A percentile compares a stretch with the other conserved stretches of the same genome.
These are phyloP conservation scores for Ascocoryne sarcoides DNA, from an alignment of 2,329 filamentous ascomycete species.

Conservation along the genomic window DNA sequence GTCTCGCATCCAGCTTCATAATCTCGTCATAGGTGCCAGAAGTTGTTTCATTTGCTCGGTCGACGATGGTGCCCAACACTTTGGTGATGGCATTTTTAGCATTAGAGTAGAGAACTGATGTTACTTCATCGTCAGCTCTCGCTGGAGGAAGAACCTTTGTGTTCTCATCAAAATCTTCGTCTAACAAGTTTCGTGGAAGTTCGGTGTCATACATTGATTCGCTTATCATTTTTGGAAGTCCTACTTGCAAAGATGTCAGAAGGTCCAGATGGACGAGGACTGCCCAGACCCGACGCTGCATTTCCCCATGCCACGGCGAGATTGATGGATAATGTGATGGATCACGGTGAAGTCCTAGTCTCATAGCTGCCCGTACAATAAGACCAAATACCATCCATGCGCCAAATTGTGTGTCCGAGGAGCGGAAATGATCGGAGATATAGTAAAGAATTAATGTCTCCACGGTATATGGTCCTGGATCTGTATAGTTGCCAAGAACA, in stretches of 20 bases:
- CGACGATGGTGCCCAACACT: slow-evolving; percentile 43
- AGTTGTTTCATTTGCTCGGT: slow-evolving; percentile 40
- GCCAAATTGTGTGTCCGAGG: slow-evolving; percentile 42
- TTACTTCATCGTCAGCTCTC: slow-evolving; percentile 48
- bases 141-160: slow-evolving; percentile 45
- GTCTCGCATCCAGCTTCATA: slow-evolving; percentile 42
- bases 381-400: slow-evolving; percentile 45
- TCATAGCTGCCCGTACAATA: slow-evolving; percentile 44
- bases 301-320: slow-evolving; percentile 47
- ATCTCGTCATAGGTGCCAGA: slow-evolving; percentile 42
- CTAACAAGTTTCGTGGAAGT: slow-evolving; percentile 53
- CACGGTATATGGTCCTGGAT: slow-evolving; percentile 39
- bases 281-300: slow-evolving; percentile 52
- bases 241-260: slow-evolving; percentile 57
- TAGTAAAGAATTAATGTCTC: slow-evolving; percentile 44
- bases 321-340: slow-evolving; percentile 39
- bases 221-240: slow-evolving; percentile 56
- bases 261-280: slow-evolving; percentile 50
- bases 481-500: slow-evolving; percentile 40
- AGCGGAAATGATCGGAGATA: slow-evolving; percentile 43
- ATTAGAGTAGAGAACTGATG: slow-evolving; percentile 46
- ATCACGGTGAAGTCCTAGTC: slow-evolving; percentile 50
- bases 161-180: slow-evolving; percentile 54
- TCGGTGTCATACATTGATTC: slow-evolving; percentile 54
- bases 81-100: slow-evolving; percentile 40